Base-by-base conservation (phyloP, 1,139 yeast species). In the Yamadazyma triangularis region DNA sequence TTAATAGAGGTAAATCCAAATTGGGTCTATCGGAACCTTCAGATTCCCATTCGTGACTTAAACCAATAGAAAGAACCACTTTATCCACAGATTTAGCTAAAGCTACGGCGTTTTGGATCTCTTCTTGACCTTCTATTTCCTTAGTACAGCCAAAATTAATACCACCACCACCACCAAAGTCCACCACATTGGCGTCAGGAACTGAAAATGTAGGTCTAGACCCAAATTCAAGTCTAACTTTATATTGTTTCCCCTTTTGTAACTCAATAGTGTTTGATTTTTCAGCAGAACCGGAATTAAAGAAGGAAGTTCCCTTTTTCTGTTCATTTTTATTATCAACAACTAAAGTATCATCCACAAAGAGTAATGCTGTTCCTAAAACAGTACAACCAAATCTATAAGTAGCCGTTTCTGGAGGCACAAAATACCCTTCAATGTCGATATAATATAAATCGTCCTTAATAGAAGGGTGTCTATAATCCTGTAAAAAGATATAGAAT, bases 281-380 rank as follows among this genome's bases (percentile, higher is more conserved):
- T 46, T 76, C 80, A 16, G 60, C 47, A 18, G 79, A 65, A 31
- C 79, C 79, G 21, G 39, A 29, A 15, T 72, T 70, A 42, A 56
- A 55, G 51, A 73, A 73, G 3, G 67, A 57, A 11, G 56, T 50
- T 24, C 82, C 83, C 19, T 49, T 51, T 11, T 42, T 55, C 55
- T 77, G 83, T 23, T 60, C 49, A 16, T 73, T 70, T 44, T 67
- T 70, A 53, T 77, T 76, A 45, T 77, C 81, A 34, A 76, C 75
- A 13, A 77, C 60, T 34, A 74, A 52, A 46, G 71, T 44, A 34
- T 53, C 79, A 42, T 77, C 65, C 30, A 77, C 52, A 42, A 56
- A 77, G 20, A 77, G 44, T 40, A 60, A 58, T 14, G 73, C 79
- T 23, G 80, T 71, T 23, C 84, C 84, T 35, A 59, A 46, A 23